Conservation (phyloP, 2,329 filamentous ascomycete genomes). For the Sporothrix luriei region DNA sequence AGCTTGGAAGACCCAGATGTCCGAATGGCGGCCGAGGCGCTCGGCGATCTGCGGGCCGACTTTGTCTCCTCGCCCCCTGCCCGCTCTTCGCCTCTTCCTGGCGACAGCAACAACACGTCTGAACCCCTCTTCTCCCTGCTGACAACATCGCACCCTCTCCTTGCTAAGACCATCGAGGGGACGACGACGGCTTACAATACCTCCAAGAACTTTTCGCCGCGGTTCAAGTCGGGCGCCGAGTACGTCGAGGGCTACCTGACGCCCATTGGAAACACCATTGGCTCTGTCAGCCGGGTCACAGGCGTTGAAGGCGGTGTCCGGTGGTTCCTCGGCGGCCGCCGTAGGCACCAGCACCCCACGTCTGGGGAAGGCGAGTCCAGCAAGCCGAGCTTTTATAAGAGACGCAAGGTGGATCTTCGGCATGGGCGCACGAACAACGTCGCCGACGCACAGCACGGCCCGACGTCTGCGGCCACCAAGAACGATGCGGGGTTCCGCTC, state of each 20-base stretch:
- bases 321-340: constrained; percentile 71
- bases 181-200: constrained; percentile 83
- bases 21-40: constrained; percentile 70
- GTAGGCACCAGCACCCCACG: constrained; percentile 47
- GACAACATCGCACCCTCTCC: constrained; percentile 82
- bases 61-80: constrained; percentile 66
- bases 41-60: constrained; percentile 70
- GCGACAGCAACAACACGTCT: constrained; percentile 44
- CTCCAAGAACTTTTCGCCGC: constrained; percentile 87
- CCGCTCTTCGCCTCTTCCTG: constrained; percentile 47
- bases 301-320: constrained; percentile 85
- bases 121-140: constrained; percentile 86
- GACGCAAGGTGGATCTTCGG: constrained; percentile 56
- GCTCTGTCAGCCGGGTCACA: constrained; percentile 78
- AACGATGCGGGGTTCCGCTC: not conserved
- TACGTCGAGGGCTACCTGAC: constrained; percentile 87
- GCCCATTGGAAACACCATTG: constrained; percentile 83
- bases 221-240: constrained; percentile 83
- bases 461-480: not conserved
- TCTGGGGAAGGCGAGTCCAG: constrained; percentile 51
- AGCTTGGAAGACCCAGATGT: constrained; percentile 69
- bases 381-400: constrained; percentile 56
- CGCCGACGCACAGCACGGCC: not conserved
- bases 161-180: constrained; percentile 81
- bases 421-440: constrained; percentile 9